Conservation (phyloP, 176 grass and related monocot species). For the Elaeis guineensis region DNA sequence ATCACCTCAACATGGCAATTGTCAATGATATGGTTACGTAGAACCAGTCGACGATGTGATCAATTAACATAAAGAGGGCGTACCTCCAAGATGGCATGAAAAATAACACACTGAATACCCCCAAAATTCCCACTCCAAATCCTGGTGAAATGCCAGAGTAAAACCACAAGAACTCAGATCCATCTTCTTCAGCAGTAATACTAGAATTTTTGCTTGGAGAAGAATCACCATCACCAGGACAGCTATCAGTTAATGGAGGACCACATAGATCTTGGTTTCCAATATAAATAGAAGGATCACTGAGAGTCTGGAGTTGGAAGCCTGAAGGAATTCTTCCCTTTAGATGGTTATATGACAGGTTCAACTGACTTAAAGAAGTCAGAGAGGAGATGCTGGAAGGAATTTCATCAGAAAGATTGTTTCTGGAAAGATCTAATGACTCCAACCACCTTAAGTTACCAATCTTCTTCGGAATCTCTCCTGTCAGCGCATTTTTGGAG, state of each 20-base stretch:
- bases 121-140: slow-evolving; percentile 1
- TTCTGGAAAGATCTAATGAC: slow-evolving; percentile 5
- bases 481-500: background rate
- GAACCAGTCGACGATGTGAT: background rate
- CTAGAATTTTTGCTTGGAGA: background rate
- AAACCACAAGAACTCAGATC: background rate
- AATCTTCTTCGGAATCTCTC: slow-evolving; percentile 23
- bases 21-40: background rate
- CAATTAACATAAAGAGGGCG: background rate
- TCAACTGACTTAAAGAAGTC: slow-evolving; percentile 8
- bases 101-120: background rate
- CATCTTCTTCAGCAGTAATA: background rate
- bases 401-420: slow-evolving; percentile 1
- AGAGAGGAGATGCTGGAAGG: background rate
- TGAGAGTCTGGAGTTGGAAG: background rate
- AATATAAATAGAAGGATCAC: background rate
- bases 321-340: slow-evolving; percentile 2
- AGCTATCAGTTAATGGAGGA: background rate
- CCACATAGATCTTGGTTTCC: background rate
- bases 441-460: background rate
- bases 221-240: background rate
- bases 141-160: background rate
- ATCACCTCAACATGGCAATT: too few species aligned
- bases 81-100: background rate
- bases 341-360: slow-evolving; percentile 19